These are phyloP conservation scores for Aspergillus bombycis DNA, from an alignment of 2,329 filamentous ascomycete species.

Conservation along the genomic window DNA sequence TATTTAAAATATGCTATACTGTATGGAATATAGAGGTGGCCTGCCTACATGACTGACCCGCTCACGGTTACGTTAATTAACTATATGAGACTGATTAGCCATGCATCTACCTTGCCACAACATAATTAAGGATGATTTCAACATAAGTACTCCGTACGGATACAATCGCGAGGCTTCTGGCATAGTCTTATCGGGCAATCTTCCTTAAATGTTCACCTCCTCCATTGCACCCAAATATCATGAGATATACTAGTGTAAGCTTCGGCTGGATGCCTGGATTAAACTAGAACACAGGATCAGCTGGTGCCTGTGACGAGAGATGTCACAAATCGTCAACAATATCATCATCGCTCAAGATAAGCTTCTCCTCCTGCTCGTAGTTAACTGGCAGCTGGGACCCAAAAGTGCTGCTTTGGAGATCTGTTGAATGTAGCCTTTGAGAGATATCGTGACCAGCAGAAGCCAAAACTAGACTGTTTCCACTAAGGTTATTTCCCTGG, in stretches of 20 bases:
- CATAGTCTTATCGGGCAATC: not conserved
- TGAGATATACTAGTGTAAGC: not conserved
- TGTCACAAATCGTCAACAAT: constrained; percentile 67
- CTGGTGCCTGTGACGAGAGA: not conserved
- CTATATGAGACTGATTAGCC: not conserved
- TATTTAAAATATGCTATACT: no score
- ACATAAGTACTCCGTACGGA: no score
- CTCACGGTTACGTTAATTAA: not conserved
- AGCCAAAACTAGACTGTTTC: not conserved
- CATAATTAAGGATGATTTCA: no score
- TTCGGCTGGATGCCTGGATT: not conserved
- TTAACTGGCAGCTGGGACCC: constrained; percentile 31
- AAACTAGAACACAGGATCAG: not conserved
- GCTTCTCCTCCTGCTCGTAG: constrained; percentile 59
- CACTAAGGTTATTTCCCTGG: not conserved
- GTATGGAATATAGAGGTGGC: no score
- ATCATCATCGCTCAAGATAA: constrained; percentile 80
- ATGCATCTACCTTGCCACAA: not conserved
- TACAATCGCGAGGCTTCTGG: no score
- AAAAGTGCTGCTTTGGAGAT: constrained; percentile 25
- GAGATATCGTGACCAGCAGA: not conserved
- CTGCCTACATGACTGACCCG: no score
- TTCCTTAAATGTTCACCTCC: not conserved
- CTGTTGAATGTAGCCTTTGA: not conserved
- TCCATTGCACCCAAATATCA: not conserved